Percentiles rank a stretch among this genome's conserved stretches.
Conservation (phyloP, 208 protist genomes). For the Wallacemonas sp. region DNA sequence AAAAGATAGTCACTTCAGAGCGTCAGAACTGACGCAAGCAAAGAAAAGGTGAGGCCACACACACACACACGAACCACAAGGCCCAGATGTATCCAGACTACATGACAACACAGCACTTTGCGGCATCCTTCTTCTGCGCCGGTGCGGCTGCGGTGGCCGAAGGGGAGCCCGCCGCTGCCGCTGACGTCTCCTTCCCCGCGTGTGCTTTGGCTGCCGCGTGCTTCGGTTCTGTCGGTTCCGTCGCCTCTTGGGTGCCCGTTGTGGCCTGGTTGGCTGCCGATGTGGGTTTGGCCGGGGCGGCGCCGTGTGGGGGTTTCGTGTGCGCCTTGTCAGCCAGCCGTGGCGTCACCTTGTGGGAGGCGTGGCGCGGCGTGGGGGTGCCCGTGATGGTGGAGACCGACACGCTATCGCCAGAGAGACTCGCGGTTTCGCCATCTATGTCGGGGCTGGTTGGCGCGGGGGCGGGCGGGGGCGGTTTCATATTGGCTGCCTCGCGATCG, state of each 20-base stretch:
- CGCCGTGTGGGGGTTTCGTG: not conserved
- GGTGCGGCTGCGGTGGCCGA: not conserved
- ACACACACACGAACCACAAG: not conserved
- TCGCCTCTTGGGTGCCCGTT: no score
- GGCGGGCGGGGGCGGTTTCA: no score
- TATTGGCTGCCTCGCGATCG: slow-evolving; percentile 15
- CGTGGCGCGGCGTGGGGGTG: slow-evolving; percentile 13
- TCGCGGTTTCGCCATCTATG: slow-evolving; percentile 1
- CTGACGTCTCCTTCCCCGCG: not conserved
- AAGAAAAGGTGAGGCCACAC: not conserved
- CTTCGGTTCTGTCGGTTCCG: no score
- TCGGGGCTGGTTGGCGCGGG: not conserved
- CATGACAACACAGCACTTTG: slow-evolving; percentile 34
- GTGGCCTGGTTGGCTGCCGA: no score
- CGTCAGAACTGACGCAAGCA: no score
- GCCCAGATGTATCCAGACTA: slow-evolving; percentile 8
- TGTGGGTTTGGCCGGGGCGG: not conserved
- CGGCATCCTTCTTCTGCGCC: slow-evolving; percentile 1
- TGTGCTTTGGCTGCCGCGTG: not conserved
- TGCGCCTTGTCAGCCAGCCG: not conserved
- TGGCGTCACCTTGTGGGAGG: not conserved
- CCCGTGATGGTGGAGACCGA: slow-evolving; percentile 35
- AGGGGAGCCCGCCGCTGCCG: not conserved
- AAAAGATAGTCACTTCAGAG: no score
- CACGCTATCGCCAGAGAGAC: slow-evolving; percentile 15